Conservation (phyloP, 371 early-diverging fungal species). For the Thermomucor indicae-seudaticae region DNA sequence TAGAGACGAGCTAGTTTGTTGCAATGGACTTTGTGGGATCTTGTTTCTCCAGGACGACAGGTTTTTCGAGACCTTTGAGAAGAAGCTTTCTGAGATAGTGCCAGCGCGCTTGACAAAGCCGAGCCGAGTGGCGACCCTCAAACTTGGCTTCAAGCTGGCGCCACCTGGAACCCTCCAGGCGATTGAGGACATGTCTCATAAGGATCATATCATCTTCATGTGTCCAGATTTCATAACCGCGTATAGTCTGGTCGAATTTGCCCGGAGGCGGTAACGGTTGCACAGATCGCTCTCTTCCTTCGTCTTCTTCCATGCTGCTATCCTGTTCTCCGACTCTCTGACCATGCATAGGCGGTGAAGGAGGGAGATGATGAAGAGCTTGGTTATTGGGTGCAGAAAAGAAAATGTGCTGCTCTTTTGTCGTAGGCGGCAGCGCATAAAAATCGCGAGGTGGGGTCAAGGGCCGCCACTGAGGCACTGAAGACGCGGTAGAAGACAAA, state of each 20-base stretch:
- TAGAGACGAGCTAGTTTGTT: neutral
- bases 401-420: neutral
- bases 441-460: conserved; percentile 15
- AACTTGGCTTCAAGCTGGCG: conserved; percentile 14
- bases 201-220: conserved; percentile 15
- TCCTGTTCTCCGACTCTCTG: too few species aligned
- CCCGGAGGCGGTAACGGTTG: conserved; percentile 18
- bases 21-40: too few species aligned
- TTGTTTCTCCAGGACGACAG: too few species aligned
- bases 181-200: conserved; percentile 14
- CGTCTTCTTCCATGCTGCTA: too few species aligned
- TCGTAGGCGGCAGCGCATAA: neutral
- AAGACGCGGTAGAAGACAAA: neutral
- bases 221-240: conserved; percentile 33
- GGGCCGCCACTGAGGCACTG: conserved; percentile 10
- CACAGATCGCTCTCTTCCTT: too few species aligned
- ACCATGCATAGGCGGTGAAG: conserved; percentile 5
- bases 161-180: conserved; percentile 9
- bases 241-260: conserved; percentile 34
- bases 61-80: conserved; percentile 3
- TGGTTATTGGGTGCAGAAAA: neutral
- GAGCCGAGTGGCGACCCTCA: conserved; percentile 15
- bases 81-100: conserved; percentile 12
- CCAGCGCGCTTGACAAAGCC: conserved; percentile 16
- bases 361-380: conserved; percentile 2